Evolutionary conservation across 768 basidiomycete species (phyloP).

Genomic region (Chalciporus sphaerocephalus): DNA sequence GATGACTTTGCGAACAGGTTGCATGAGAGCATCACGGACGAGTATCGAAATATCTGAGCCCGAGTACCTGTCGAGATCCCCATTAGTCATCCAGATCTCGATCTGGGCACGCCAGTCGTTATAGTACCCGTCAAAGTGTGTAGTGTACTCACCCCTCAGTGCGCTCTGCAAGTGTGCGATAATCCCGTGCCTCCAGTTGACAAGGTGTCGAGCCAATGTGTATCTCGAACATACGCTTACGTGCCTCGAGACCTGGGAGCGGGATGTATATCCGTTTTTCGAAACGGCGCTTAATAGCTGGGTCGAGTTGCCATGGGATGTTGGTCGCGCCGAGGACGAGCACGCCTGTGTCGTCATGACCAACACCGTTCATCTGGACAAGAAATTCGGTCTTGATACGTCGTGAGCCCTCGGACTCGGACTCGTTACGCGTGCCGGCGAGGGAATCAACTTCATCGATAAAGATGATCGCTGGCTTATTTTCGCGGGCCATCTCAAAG

Average conservation of each 20-base stretch:
- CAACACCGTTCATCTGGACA: constrained; percentile 99
- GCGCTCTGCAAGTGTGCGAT: constrained; percentile 70
- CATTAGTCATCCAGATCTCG: not conserved
- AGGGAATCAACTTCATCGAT: constrained; percentile 98
- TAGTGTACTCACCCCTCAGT: constrained; percentile 67
- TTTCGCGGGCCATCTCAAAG: constrained; percentile 93
- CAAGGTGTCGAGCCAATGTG: constrained; percentile 93
- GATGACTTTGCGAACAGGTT: constrained; percentile 94
- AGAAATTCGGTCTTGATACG: constrained; percentile 97
- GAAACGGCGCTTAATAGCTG: constrained; percentile 97
- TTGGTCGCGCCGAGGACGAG: constrained; percentile 97
- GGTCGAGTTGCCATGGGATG: constrained; percentile 97
- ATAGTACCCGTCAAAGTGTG: not conserved
- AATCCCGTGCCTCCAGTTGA: constrained; percentile 73
- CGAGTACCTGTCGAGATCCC: constrained; percentile 56
- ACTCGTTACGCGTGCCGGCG: constrained; percentile 90
- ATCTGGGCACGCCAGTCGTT: not conserved
- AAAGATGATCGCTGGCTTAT: constrained; percentile 97
- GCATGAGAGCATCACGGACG: constrained; percentile 97
- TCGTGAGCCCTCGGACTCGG: constrained; percentile 95
- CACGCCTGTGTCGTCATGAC: constrained; percentile 94
- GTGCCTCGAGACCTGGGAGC: constrained; percentile 87
- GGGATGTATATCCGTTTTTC: constrained; percentile 99
- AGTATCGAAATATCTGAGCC: constrained; percentile 94
- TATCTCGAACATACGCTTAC: constrained; percentile 94